Conservation (phyloP, 208 protist genomes). For the Strigomonas oncopelti region DNA sequence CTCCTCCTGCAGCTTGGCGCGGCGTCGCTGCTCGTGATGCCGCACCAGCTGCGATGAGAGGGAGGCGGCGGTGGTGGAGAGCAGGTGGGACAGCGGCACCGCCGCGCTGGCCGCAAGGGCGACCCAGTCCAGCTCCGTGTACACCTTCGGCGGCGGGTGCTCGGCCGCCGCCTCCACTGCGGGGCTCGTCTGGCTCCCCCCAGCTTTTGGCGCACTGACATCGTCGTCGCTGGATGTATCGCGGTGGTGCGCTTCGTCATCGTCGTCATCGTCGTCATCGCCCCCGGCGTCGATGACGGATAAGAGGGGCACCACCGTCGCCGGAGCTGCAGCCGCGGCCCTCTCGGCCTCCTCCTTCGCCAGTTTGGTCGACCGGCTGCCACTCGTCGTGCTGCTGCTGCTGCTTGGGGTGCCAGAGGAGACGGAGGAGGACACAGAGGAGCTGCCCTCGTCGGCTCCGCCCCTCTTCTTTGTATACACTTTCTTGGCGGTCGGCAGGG, state of each 20-base stretch:
- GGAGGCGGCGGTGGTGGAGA: not conserved
- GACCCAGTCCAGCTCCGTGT: not conserved
- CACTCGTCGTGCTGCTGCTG: not conserved
- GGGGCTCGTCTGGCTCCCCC: not conserved
- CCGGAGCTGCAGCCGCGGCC: no score
- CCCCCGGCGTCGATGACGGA: no score
- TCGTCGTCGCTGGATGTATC: no score
- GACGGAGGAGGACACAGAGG: not conserved
- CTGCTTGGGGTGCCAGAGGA: not conserved
- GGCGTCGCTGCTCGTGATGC: not conserved
- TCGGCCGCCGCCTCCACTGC: no score
- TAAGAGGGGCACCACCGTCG: no score
- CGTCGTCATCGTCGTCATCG: not conserved
- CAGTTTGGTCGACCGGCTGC: not conserved
- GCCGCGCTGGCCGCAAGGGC: not conserved
- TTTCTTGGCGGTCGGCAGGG: not conserved
- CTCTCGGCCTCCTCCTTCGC: not conserved
- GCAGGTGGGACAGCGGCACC: not conserved
- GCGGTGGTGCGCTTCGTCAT: not conserved
- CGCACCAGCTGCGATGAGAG: not conserved
- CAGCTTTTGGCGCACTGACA: no score
- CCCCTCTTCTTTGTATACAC: not conserved
- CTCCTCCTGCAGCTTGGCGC: not conserved
- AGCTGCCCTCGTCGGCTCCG: not conserved
- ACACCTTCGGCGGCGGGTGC: not conserved